A percentile compares a stretch with the other conserved stretches of the same genome.
Conservation (phyloP, 495 filamentous ascomycete genomes). For the Tuber brumale region DNA sequence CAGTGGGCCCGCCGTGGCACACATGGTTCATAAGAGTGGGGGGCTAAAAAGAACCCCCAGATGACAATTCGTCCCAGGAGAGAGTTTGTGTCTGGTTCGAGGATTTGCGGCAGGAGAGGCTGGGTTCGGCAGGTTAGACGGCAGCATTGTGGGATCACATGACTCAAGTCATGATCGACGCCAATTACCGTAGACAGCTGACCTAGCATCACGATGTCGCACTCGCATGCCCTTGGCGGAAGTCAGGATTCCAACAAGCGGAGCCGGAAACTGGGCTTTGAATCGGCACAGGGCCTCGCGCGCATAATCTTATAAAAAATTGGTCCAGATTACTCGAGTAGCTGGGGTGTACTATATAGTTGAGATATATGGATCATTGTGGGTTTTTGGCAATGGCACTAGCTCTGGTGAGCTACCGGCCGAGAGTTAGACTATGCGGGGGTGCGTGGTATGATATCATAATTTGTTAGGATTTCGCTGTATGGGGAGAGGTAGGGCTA, state of each 20-base stretch:
- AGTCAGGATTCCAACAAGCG: neutral
- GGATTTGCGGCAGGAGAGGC: no score
- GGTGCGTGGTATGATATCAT: no score
- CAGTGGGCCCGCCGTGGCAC: no score
- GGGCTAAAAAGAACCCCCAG: neutral
- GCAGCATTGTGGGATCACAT: neutral
- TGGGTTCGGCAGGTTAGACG: neutral
- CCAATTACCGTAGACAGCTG: neutral
- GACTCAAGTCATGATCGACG: neutral
- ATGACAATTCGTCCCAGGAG: slow-evolving; percentile 7
- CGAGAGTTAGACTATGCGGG: no score
- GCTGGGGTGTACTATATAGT: neutral
- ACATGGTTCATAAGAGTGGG: slow-evolving; percentile 11
- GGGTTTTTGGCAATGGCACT: no score
- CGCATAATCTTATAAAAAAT: neutral
- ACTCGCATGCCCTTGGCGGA: neutral
- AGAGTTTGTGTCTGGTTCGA: slow-evolving; percentile 8
- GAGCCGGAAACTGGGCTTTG: neutral
- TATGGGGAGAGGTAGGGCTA: no score
- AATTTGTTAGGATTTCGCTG: no score
- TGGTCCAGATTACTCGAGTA: neutral
- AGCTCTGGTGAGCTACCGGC: no score
- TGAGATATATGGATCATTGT: no score
- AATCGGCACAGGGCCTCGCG: no score
- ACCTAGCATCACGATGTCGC: neutral